A percentile compares a stretch with the other conserved stretches of the same genome.
Conservation (phyloP, 169 alveolate genomes). For the Plasmodium ovale region DNA sequence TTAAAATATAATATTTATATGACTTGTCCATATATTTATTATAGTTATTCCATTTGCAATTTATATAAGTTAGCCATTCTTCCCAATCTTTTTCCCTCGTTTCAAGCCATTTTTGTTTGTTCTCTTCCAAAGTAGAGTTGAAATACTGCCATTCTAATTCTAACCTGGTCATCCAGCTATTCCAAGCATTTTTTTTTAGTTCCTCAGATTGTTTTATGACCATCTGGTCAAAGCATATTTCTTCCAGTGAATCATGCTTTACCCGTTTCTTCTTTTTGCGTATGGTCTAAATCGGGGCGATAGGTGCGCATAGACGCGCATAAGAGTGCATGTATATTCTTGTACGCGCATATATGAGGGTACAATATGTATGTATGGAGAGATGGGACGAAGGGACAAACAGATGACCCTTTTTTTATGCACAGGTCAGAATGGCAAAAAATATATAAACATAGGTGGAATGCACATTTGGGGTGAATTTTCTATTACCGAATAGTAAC, state of each 20-base stretch:
- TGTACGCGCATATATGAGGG: neutral
- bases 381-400: neutral
- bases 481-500: neutral
- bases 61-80: neutral
- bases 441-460: neutral
- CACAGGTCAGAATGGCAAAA: no score
- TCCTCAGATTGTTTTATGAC: neutral
- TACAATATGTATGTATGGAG: neutral
- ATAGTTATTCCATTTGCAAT: slow-evolving; percentile 1
- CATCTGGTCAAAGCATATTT: neutral
- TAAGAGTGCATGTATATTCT: neutral
- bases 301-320: neutral
- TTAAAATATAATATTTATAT: neutral
- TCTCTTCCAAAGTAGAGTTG: neutral
- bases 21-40: neutral
- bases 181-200: neutral
- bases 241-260: neutral
- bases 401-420: no score
- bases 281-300: neutral
- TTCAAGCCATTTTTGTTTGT: slow-evolving; percentile 4
- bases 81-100: neutral
- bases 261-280: neutral
- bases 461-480: neutral
- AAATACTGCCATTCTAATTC: neutral
- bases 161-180: neutral